Percentiles rank a stretch among this genome's conserved stretches.
These are phyloP conservation scores for Verticillium nubilum DNA, from an alignment of 2,329 filamentous ascomycete genomes.

Conservation along the genomic window DNA sequence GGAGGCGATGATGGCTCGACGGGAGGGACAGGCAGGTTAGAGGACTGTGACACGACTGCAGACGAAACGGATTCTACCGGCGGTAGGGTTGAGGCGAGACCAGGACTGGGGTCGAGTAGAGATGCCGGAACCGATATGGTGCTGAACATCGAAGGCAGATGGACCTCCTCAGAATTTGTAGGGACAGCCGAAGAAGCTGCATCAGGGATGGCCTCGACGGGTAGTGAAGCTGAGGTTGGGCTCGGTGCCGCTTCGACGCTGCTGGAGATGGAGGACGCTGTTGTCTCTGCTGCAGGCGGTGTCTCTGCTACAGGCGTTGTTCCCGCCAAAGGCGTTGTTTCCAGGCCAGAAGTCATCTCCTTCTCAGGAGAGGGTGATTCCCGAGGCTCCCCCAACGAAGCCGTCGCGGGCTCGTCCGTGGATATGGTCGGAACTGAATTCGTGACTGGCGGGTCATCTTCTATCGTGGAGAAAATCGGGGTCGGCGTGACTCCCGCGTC, in stretches of 20 bases:
- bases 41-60: not conserved
- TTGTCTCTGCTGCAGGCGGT: too few species aligned
- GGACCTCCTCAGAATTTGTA: not conserved
- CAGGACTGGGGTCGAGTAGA: not conserved
- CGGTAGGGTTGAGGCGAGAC: not conserved
- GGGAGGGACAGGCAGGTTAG: not conserved
- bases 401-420: not conserved
- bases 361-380: not conserved
- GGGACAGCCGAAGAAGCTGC: conserved; percentile 2
- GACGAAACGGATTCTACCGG: not conserved
- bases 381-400: not conserved
- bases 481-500: conserved; percentile 8
- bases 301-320: too few species aligned
- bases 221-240: not conserved
- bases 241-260: not conserved
- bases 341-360: not conserved
- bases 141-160: conserved; percentile 6
- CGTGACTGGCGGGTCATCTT: not conserved
- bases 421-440: not conserved
- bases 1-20: not conserved
- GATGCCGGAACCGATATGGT: conserved; percentile 5
- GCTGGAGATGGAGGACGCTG: not conserved
- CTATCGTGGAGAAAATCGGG: conserved; percentile 11
- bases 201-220: not conserved
- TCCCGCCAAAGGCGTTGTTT: too few species aligned